Base-by-base conservation (phyloP, 345 rosid genomes). In the Brassica rapa region DNA sequence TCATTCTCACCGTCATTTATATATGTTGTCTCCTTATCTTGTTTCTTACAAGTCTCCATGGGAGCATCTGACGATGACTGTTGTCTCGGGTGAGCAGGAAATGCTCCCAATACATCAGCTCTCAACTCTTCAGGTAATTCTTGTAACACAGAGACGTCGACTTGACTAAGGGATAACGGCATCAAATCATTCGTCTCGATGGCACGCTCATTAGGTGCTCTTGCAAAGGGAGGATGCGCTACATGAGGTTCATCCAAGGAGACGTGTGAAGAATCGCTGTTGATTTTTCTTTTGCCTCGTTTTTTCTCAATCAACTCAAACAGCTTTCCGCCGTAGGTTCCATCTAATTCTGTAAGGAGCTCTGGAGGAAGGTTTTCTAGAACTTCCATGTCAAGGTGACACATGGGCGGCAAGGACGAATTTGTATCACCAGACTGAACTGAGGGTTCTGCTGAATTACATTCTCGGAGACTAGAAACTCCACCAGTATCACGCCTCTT, bases 291-390 rank as follows among this genome's bases (percentile, higher is more conserved):
- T 83, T 80, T 78, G 29, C 81, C 86, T 76, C 80, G 85, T 51
- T 70, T 85, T 83, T 86, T 81, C 68, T 87, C 84, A 80, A 92
- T 86, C 49, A 87, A 86, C 68, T 81, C 85, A 65, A 69, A 77
- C 78, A 94, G 69, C 84, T 91, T 88, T 69, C 94, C 97, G 2
- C 91, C 91, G 68, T 94, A 94, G 55, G 83, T 87, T 74, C 78
- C 90, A 89, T 94, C 92, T 83, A 94, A 68, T 82, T 94, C 98
- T 12, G 89, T 77, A 71, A 92, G 82, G 61, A 94, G 81, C 68
- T 92, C 97, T 21, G 88, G 78, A 69, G 98, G 98, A 80, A 94
- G 98, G 85, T 83, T 84, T 85, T 89, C 87, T 69, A 94, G 72
- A 67, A 94, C 92, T 78, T 84, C 95, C 83, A 92, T 68, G 79